Conservation (phyloP, 106 monocot genomes). For the Narthecium ossifragum region DNA sequence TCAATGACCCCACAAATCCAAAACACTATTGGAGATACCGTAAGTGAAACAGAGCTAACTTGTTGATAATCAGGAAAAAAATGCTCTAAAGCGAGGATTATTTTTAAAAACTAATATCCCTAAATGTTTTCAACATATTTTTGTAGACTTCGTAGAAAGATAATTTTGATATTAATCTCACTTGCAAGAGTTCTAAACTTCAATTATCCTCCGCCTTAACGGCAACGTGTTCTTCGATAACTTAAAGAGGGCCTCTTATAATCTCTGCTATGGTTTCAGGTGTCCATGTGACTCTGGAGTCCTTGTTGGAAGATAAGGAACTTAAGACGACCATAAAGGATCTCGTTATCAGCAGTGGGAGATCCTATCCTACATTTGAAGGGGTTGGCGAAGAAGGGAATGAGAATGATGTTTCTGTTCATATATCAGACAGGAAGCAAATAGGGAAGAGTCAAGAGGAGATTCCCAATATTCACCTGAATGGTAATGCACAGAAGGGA, state of each 20-base stretch:
- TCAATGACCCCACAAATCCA: constrained; percentile 95
- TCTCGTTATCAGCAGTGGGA: constrained; percentile 52
- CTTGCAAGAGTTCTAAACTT: too few relatives aligned
- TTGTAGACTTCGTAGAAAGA: too few relatives aligned
- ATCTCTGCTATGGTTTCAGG: constrained; percentile 41
- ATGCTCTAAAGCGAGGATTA: too few relatives aligned
- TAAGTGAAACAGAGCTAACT: constrained; percentile 28
- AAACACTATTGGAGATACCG: constrained; percentile 95
- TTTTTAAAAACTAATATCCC: too few relatives aligned
- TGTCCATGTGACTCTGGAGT: constrained; percentile 71
- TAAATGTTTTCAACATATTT: too few relatives aligned
- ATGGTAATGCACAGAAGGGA: constrained; percentile 17
- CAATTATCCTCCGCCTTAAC: too few relatives aligned
- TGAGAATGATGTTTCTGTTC: not conserved
- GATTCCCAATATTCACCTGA: constrained; percentile 18
- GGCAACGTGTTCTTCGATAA: too few relatives aligned
- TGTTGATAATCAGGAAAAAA: too few relatives aligned
- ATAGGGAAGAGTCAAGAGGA: constrained; percentile 15
- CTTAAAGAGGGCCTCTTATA: too few relatives aligned
- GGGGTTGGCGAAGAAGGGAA: not conserved
- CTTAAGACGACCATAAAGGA: constrained; percentile 47
- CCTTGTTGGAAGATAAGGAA: constrained; percentile 54
- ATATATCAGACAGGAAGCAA: constrained; percentile 5
- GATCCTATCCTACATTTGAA: constrained; percentile 49
- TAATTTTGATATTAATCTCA: too few relatives aligned